Percentiles rank a stretch among this genome's conserved stretches.
phyloP scores from a whole-genome alignment of 1,284 basidiomycete species.

The Vanrija sp. region DNA sequence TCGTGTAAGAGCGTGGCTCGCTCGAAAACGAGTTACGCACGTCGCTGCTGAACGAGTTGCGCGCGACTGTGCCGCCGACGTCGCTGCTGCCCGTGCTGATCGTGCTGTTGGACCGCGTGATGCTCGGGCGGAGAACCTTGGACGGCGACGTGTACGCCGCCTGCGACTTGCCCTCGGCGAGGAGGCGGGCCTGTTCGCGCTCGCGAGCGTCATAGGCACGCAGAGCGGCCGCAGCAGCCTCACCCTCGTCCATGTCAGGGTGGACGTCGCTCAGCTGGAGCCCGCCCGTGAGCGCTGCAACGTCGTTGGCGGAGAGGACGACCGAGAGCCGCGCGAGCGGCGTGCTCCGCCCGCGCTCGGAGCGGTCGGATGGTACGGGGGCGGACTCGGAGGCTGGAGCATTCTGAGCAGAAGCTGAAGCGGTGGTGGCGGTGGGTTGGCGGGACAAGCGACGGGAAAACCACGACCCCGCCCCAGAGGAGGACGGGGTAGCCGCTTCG shows the following conservation, averaged over 20 bases:
- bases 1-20: neutral
- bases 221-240: slow-evolving; percentile 20
- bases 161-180: slow-evolving; percentile 25
- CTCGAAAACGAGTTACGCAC: too few relatives aligned
- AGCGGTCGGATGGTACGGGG: neutral
- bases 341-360: slow-evolving; percentile 1
- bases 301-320: slow-evolving; percentile 2
- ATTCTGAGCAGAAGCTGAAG: neutral
- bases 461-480: neutral
- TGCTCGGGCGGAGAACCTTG: slow-evolving; percentile 6
- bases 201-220: slow-evolving; percentile 35
- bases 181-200: slow-evolving; percentile 21
- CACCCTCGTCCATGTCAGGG: slow-evolving; percentile 5
- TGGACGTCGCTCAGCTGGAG: slow-evolving; percentile 3
- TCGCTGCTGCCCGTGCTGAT: slow-evolving; percentile 3
- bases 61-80: too few relatives aligned
- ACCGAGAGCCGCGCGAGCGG: slow-evolving; percentile 25
- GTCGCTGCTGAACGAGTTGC: too few relatives aligned
- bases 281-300: neutral
- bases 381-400: neutral
- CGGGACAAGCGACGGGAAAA: neutral
- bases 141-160: slow-evolving; percentile 30
- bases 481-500: neutral
- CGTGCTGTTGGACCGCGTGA: neutral
- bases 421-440: neutral